phyloP scores from a whole-genome alignment of 495 filamentous ascomycete genomes.

The Aspergillus taichungensis region DNA sequence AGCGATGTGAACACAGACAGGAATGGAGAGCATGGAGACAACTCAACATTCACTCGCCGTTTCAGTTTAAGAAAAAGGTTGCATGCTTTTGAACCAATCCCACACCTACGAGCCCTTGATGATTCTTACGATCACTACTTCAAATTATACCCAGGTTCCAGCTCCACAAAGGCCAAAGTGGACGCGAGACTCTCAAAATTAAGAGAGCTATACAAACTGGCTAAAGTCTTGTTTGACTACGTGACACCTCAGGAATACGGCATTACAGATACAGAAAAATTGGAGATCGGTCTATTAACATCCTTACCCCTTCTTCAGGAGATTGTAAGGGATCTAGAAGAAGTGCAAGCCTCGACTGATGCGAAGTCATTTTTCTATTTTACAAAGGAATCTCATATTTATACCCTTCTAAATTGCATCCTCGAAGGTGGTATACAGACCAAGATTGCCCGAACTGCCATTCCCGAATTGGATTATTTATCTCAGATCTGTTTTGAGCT shows the following conservation, averaged over 20 bases:
- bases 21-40: constrained; percentile 28
- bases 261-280: constrained; percentile 86
- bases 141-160: constrained; percentile 70
- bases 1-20: constrained; percentile 19
- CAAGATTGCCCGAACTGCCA: constrained; percentile 82
- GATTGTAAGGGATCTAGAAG: constrained; percentile 93
- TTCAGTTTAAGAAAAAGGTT: constrained; percentile 41
- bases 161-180: constrained; percentile 68
- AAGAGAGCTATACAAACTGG: constrained; percentile 82
- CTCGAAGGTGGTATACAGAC: constrained; percentile 91
- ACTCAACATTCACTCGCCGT: constrained; percentile 35
- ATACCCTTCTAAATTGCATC: constrained; percentile 96
- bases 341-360: constrained; percentile 86
- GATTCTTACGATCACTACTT: constrained; percentile 65
- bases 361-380: constrained; percentile 98
- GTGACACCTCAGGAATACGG: constrained; percentile 98
- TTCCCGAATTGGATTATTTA: constrained; percentile 96
- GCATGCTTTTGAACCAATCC: constrained; percentile 32
- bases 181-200: constrained; percentile 80
- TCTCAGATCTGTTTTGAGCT: constrained; percentile 96
- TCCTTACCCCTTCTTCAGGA: constrained; percentile 88
- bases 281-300: constrained; percentile 93
- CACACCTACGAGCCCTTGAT: constrained; percentile 37
- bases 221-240: constrained; percentile 95
- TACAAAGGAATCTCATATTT: constrained; percentile 97